A percentile compares a stretch with the other conserved stretches of the same genome.
Evolutionary conservation across 225 moss, liverwort and hornwort species (phyloP).

Genomic region (Lunularia cruciata): DNA sequence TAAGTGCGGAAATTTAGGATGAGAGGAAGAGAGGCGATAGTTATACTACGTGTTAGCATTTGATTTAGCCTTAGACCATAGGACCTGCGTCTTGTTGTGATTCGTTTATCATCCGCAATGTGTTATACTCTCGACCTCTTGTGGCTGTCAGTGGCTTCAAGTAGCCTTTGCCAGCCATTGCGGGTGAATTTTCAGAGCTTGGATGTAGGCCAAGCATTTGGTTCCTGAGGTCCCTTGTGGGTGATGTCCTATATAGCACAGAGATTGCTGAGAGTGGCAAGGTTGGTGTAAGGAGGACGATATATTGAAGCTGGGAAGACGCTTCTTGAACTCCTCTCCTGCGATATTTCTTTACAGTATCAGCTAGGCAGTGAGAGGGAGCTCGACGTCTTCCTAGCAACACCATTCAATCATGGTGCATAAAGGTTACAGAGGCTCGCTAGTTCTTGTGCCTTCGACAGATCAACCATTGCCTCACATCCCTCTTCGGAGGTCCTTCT

Average conservation of each 20-base stretch:
- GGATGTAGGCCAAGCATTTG: neutral
- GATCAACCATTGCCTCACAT: neutral
- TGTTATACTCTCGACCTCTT: constrained; percentile 3
- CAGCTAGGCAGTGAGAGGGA: neutral
- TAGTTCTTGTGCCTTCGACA: too few relatives aligned
- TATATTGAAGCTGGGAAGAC: neutral
- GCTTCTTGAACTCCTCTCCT: too few relatives aligned
- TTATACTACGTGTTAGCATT: constrained; percentile 13
- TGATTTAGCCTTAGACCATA: constrained; percentile 8
- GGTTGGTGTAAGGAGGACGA: neutral
- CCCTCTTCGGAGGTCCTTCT: neutral
- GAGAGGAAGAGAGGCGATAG: constrained; percentile 15
- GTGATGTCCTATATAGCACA: neutral
- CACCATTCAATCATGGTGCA: neutral
- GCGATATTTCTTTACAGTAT: too few relatives aligned
- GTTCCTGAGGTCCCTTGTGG: neutral
- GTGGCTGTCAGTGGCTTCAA: constrained; percentile 6
- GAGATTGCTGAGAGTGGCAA: constrained; percentile 2
- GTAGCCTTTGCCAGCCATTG: neutral
- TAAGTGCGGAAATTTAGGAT: neutral
- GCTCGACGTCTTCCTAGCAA: neutral
- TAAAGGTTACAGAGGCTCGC: neutral
- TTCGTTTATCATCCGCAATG: neutral
- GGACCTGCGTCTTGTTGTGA: constrained; percentile 2
- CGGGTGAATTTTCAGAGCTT: constrained; percentile 18